Evolutionary conservation across 2,329 filamentous ascomycete species (phyloP).

Genomic region (Waltergamsia citrina): DNA sequence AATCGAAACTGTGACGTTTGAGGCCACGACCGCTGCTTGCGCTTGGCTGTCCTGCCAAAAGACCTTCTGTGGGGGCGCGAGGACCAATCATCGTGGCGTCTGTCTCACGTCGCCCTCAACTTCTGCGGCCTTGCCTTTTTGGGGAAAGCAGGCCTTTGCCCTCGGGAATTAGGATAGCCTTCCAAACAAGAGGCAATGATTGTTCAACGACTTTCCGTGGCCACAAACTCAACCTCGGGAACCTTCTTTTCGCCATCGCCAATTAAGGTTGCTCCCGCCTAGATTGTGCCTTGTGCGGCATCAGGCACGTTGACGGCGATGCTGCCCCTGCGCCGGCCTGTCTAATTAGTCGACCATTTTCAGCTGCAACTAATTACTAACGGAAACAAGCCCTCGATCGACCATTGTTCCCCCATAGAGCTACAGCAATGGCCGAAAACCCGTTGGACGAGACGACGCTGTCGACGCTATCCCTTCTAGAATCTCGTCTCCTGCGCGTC

Average conservation of each 20-base stretch:
- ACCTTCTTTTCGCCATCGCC: no score
- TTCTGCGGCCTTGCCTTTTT: not conserved
- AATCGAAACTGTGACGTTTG: slow-evolving; percentile 1
- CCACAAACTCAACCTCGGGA: not conserved
- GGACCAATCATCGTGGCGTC: slow-evolving; percentile 1
- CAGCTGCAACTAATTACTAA: no score
- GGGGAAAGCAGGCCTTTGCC: no score
- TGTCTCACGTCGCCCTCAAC: not conserved
- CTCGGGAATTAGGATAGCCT: no score
- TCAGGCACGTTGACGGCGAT: no score
- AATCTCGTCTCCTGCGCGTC: slow-evolving; percentile 47
- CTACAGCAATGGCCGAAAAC: slow-evolving; percentile 11
- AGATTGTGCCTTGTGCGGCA: no score
- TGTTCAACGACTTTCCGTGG: not conserved
- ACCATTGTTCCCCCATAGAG: no score
- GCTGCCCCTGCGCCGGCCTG: no score
- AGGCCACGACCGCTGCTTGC: slow-evolving; percentile 1
- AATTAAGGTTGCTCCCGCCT: not conserved
- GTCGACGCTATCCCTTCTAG: slow-evolving; percentile 45
- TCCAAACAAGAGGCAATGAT: no score
- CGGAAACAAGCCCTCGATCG: no score
- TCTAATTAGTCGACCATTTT: no score
- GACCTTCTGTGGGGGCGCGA: not conserved
- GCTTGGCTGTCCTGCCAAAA: not conserved
- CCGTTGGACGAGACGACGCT: slow-evolving; percentile 42